phyloP scores from a whole-genome alignment of 495 filamentous ascomycete species.

The Aspergillus biplanus region DNA sequence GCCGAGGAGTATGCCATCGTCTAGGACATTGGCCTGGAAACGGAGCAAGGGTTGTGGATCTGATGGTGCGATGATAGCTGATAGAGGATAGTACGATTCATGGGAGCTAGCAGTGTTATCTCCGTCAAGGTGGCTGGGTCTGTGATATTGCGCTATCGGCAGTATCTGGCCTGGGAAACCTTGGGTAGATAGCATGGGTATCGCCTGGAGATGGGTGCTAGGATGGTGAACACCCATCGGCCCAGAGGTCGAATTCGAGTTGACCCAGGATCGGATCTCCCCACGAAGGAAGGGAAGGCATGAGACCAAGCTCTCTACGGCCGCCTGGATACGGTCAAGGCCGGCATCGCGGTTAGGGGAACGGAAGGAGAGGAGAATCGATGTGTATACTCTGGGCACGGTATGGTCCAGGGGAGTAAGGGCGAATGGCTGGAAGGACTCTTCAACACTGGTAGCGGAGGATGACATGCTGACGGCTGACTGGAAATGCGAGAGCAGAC shows the following conservation, averaged over 20 bases:
- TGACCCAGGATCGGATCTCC: neutral
- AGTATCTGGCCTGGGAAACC: neutral
- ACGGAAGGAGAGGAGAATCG: neutral
- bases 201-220: neutral
- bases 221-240: neutral
- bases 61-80: neutral
- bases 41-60: neutral
- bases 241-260: neutral
- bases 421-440: neutral
- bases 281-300: neutral
- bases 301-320: neutral
- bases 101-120: neutral
- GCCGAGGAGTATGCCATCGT: neutral
- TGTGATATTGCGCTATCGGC: neutral
- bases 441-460: neutral
- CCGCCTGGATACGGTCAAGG: neutral
- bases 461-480: conserved; percentile 19
- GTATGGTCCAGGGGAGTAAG: neutral
- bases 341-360: neutral
- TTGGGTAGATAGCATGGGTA: neutral
- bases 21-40: neutral
- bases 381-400: neutral
- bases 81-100: neutral
- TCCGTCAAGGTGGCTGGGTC: neutral
- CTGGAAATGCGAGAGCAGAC: no score